These are phyloP conservation scores for Puya raimondii DNA, from an alignment of 176 grass and related monocot genomes.

Conservation along the genomic window DNA sequence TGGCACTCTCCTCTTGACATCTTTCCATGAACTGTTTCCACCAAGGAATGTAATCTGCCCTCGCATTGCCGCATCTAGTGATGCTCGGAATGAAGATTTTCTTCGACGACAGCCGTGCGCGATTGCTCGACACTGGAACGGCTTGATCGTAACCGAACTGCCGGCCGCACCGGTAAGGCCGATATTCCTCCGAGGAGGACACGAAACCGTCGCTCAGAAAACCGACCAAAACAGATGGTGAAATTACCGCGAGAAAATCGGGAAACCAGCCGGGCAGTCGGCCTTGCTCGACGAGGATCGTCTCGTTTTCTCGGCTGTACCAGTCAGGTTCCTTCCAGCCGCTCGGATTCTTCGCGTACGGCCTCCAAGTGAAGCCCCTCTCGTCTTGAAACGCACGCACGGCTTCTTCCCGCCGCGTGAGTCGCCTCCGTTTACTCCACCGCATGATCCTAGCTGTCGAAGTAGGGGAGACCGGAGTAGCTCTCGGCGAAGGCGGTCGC, in stretches of 20 bases:
- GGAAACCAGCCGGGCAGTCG: slow-evolving; percentile 27
- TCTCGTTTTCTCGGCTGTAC: slow-evolving; percentile 19
- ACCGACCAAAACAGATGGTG: slow-evolving; percentile 23
- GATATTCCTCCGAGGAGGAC: slow-evolving; percentile 27
- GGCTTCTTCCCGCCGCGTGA: slow-evolving; percentile 12
- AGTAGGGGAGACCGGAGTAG: slow-evolving; percentile 17
- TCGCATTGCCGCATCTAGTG: slow-evolving; percentile 30
- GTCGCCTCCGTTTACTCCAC: slow-evolving; percentile 27
- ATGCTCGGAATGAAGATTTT: slow-evolving; percentile 33
- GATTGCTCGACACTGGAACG: slow-evolving; percentile 8
- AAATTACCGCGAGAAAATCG: slow-evolving; percentile 35
- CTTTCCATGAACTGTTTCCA: slow-evolving; percentile 13
- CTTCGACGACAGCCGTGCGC: slow-evolving; percentile 5
- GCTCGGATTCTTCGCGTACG: slow-evolving; percentile 25
- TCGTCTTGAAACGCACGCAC: slow-evolving; percentile 24
- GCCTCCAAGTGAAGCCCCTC: slow-evolving; percentile 38
- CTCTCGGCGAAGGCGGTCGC: slow-evolving; percentile 16
- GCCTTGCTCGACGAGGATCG: slow-evolving; percentile 21
- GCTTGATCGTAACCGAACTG: slow-evolving; percentile 67
- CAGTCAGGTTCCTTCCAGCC: slow-evolving; percentile 33
- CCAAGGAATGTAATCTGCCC: slow-evolving; percentile 35
- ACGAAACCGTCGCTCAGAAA: slow-evolving; percentile 22
- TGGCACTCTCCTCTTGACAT: slow-evolving; percentile 9
- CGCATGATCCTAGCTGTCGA: slow-evolving; percentile 22
- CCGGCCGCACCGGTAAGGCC: slow-evolving; percentile 39